Conservation (phyloP, 768 basidiomycete species). For the Termitomyces titanicus region DNA sequence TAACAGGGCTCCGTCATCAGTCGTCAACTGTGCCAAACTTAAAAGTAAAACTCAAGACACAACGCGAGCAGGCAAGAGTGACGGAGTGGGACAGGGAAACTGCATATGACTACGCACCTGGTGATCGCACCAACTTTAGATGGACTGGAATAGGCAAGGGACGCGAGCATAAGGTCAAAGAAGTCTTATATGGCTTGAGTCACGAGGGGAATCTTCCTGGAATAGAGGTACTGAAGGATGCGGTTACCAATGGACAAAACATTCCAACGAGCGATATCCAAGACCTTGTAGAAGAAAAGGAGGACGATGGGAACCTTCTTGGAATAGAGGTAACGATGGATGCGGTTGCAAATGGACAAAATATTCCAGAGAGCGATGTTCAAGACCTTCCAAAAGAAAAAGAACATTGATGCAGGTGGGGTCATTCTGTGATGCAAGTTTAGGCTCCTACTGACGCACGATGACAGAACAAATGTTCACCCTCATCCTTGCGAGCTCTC, state of each 20-base stretch:
- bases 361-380: too few relatives aligned
- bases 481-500: background rate
- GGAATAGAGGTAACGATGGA: too few relatives aligned
- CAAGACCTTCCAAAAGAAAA: background rate
- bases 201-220: slow-evolving; percentile 33
- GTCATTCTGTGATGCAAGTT: background rate
- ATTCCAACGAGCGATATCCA: background rate
- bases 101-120: too few relatives aligned
- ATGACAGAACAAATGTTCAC: background rate
- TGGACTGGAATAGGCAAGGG: slow-evolving; percentile 26
- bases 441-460: background rate
- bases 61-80: slow-evolving; percentile 32
- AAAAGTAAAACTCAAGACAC: slow-evolving; percentile 14
- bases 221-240: slow-evolving; percentile 44
- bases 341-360: too few relatives aligned
- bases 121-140: background rate
- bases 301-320: too few relatives aligned
- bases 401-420: too few relatives aligned
- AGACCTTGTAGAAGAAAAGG: background rate
- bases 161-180: slow-evolving; percentile 43
- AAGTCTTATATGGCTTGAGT: slow-evolving; percentile 52
- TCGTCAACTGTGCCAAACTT: too few relatives aligned
- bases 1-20: too few relatives aligned
- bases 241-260: slow-evolving; percentile 8
- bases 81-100: slow-evolving; percentile 32